Percentiles rank a stretch among this genome's conserved stretches.
phyloP scores from a whole-genome alignment of 2,329 filamentous ascomycete genomes.

The Botrytis squamosa region DNA sequence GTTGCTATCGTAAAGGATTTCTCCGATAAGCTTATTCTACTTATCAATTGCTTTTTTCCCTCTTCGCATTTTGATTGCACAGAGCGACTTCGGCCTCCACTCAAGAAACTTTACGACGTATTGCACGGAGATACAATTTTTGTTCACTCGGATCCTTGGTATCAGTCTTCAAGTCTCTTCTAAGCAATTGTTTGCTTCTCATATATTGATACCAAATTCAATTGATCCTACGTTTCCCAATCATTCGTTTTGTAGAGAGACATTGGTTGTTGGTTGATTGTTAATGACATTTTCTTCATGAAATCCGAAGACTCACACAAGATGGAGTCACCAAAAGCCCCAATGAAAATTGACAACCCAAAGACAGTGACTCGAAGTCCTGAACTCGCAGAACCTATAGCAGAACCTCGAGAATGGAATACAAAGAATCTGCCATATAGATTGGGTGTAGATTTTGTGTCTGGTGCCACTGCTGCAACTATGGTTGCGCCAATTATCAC shows the following conservation, averaged over 20 bases:
- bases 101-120: not conserved
- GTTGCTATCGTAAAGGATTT: slow-evolving; percentile 2
- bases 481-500: slow-evolving; percentile 82
- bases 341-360: slow-evolving; percentile 19
- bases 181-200: not conserved
- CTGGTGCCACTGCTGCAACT: slow-evolving; percentile 69
- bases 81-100: slow-evolving; percentile 7
- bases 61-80: not conserved
- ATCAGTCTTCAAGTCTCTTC: not conserved
- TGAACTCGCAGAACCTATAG: slow-evolving; percentile 23
- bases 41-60: not conserved
- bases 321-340: slow-evolving; percentile 12
- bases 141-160: not conserved
- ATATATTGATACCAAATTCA: not conserved
- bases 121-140: slow-evolving; percentile 4
- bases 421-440: slow-evolving; percentile 68
- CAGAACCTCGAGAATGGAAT: slow-evolving; percentile 58
- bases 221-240: not conserved
- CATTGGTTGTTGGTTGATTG: not conserved
- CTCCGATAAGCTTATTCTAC: slow-evolving; percentile 5
- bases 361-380: slow-evolving; percentile 18
- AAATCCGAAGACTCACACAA: slow-evolving; percentile 1
- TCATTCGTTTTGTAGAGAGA: not conserved
- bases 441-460: slow-evolving; percentile 64
- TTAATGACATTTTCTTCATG: not conserved